Evolutionary conservation across 2,329 filamentous ascomycete genomes (phyloP).

Genomic region (Gnomoniopsis smithogilvyi): DNA sequence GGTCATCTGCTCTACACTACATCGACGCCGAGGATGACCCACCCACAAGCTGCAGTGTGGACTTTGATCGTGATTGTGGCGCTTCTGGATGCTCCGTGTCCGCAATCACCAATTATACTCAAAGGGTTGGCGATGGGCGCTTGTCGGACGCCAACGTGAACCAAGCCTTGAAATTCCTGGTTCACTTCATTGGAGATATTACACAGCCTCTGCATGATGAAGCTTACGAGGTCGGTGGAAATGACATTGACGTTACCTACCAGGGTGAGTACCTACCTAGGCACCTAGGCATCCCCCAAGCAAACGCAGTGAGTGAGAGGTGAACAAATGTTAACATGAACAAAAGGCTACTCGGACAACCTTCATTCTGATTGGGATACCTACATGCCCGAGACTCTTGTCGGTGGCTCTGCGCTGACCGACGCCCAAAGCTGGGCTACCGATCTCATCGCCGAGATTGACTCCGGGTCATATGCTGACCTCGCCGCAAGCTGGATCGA

Average conservation of each 20-base stretch:
- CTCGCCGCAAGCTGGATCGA: constrained; percentile 33
- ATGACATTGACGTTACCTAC: constrained; percentile 53
- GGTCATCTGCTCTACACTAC: constrained; percentile 45
- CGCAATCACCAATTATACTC: constrained; percentile 36
- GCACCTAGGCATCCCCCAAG: background rate
- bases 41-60: constrained; percentile 41
- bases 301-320: background rate
- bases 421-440: constrained; percentile 34
- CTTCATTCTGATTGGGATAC: constrained; percentile 62
- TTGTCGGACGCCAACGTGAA: constrained; percentile 20
- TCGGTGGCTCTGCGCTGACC: constrained; percentile 31
- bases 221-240: constrained; percentile 51
- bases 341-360: constrained; percentile 44
- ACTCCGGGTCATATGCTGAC: constrained; percentile 31
- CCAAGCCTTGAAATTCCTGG: constrained; percentile 37
- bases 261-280: constrained; percentile 23
- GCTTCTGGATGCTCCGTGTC: constrained; percentile 41
- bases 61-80: constrained; percentile 41
- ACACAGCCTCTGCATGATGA: constrained; percentile 54
- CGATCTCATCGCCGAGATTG: constrained; percentile 32
- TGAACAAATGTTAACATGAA: background rate
- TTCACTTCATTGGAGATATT: constrained; percentile 55
- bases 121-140: constrained; percentile 19
- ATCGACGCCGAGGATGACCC: constrained; percentile 54
- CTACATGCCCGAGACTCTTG: constrained; percentile 38